Evolutionary conservation across 2,329 filamentous ascomycete species (phyloP).

Genomic region (Talaromyces sp.): DNA sequence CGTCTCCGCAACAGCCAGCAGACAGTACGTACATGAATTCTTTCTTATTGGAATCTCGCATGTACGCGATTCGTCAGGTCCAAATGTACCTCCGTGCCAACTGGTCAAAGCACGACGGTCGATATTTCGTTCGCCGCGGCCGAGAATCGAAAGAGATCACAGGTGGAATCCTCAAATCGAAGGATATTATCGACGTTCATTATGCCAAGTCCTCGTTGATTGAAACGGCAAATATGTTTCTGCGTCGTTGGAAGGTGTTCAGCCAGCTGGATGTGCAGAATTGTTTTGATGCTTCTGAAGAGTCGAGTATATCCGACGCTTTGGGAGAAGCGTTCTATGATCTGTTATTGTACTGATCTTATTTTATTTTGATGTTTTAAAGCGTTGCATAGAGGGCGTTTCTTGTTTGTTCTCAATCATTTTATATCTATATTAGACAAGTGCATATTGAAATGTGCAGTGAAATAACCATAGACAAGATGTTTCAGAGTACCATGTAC

Average conservation of each 20-base stretch:
- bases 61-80: slow-evolving; percentile 42
- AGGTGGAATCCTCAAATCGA: slow-evolving; percentile 30
- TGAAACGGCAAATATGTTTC: slow-evolving; percentile 24
- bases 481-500: not conserved
- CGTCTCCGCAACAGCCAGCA: not conserved
- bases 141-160: slow-evolving; percentile 44
- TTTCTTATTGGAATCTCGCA: slow-evolving; percentile 26
- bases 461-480: not conserved
- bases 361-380: not conserved
- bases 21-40: not conserved
- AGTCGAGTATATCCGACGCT: not conserved
- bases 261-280: slow-evolving; percentile 7
- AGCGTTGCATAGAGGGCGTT: slow-evolving; percentile 6
- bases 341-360: not conserved
- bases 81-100: slow-evolving; percentile 42
- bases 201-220: slow-evolving; percentile 24
- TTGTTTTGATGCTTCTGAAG: not conserved
- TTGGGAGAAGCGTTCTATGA: not conserved
- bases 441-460: not conserved
- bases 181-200: slow-evolving; percentile 22
- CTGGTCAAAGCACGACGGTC: slow-evolving; percentile 46
- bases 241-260: slow-evolving; percentile 21
- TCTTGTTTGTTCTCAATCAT: not conserved
- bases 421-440: not conserved
- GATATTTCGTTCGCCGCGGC: slow-evolving; percentile 48